Conservation (phyloP, 495 filamentous ascomycete genomes). For the Penicillium nucicola region DNA sequence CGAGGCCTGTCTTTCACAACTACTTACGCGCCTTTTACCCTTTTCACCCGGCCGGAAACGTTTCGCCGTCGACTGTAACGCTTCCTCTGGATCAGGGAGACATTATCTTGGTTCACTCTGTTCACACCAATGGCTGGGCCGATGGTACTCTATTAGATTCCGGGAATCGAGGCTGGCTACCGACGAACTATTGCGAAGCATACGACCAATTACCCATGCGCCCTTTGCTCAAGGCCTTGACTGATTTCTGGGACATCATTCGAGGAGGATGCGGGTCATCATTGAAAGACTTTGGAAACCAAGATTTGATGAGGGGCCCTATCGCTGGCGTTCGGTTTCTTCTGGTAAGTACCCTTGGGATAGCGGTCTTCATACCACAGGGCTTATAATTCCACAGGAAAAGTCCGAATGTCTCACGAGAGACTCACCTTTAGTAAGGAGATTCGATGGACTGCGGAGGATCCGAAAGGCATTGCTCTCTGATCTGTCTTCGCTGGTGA, state of each 20-base stretch:
- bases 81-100: conserved; percentile 86
- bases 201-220: conserved; percentile 87
- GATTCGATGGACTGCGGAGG: conserved; percentile 71
- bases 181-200: conserved; percentile 96
- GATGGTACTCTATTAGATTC: conserved; percentile 92
- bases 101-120: conserved; percentile 90
- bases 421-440: conserved; percentile 69
- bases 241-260: conserved; percentile 91
- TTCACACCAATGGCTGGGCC: conserved; percentile 98
- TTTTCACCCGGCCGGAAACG: conserved; percentile 75
- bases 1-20: conserved; percentile 77
- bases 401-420: conserved; percentile 82
- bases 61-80: conserved; percentile 75
- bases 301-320: conserved; percentile 86
- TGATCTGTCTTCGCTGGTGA: conserved; percentile 85
- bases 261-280: conserved; percentile 62
- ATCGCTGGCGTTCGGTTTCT: conserved; percentile 91
- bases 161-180: conserved; percentile 91
- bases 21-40: conserved; percentile 96
- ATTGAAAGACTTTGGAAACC: conserved; percentile 73
- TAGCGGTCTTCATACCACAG: background rate
- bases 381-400: conserved; percentile 54
- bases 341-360: conserved; percentile 57
- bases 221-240: conserved; percentile 78
- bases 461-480: conserved; percentile 83